Conservation (phyloP, 768 basidiomycete genomes). For the Leucosporidium scottii region DNA sequence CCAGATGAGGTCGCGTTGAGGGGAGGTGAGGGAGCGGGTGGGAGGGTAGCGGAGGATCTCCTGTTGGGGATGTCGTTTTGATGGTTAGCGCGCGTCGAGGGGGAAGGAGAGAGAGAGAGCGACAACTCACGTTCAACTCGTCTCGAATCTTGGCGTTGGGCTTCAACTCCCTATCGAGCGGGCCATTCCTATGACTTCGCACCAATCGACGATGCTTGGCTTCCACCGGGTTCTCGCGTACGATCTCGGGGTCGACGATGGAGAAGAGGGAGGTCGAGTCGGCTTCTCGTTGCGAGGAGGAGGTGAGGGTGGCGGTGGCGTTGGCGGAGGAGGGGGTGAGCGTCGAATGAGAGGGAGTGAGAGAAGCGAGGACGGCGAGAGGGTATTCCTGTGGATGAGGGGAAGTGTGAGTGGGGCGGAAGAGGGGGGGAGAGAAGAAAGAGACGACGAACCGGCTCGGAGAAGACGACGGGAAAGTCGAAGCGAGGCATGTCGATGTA, state of each 20-base stretch:
- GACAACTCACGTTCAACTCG: slow-evolving; percentile 68
- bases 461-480: slow-evolving; percentile 93
- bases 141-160: slow-evolving; percentile 94
- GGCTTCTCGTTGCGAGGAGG: slow-evolving; percentile 61
- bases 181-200: slow-evolving; percentile 88
- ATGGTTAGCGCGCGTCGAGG: neutral
- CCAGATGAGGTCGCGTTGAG: slow-evolving; percentile 96
- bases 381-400: slow-evolving; percentile 32
- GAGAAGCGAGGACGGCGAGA: slow-evolving; percentile 30
- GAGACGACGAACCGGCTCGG: slow-evolving; percentile 63
- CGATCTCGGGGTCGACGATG: slow-evolving; percentile 81
- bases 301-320: slow-evolving; percentile 47
- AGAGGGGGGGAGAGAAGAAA: too few relatives aligned
- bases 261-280: slow-evolving; percentile 66
- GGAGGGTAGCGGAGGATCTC: slow-evolving; percentile 87
- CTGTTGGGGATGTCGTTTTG: slow-evolving; percentile 44
- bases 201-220: slow-evolving; percentile 92
- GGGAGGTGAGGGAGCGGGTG: slow-evolving; percentile 71
- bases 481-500: slow-evolving; percentile 94
- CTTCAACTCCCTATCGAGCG: slow-evolving; percentile 89
- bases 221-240: slow-evolving; percentile 90
- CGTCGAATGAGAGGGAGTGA: slow-evolving; percentile 37
- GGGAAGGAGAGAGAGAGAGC: too few relatives aligned
- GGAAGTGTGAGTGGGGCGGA: too few relatives aligned
- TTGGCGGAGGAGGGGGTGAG: neutral